Percentiles rank a stretch among this genome's conserved stretches.
Conservation (phyloP, 2,329 filamentous ascomycete genomes). For the Colletotrichum sp. region DNA sequence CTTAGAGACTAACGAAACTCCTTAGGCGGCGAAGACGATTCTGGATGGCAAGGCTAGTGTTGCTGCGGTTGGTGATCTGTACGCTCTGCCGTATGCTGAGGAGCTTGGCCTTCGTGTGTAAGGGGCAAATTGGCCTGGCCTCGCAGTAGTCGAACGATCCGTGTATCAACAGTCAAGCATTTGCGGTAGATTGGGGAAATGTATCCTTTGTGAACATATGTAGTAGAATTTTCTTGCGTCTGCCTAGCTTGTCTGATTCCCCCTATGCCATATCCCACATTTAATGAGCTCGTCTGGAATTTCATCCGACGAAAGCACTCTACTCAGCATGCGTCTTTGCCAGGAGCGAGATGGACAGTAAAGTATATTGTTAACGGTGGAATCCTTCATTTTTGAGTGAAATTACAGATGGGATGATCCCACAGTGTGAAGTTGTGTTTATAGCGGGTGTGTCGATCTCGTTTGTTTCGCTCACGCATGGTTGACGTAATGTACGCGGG, state of each 20-base stretch:
- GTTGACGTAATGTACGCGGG: background rate
- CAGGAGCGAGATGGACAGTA: background rate
- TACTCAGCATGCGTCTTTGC: background rate
- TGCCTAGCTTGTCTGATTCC: constrained; percentile 21
- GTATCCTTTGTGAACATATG: constrained; percentile 51
- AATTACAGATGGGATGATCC: background rate
- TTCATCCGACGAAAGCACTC: background rate
- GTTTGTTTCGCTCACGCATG: background rate
- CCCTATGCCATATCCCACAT: background rate
- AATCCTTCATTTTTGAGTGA: background rate
- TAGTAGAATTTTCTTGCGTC: constrained; percentile 42
- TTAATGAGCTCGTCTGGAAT: background rate
- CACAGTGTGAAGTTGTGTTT: background rate
- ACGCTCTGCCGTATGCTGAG: constrained; percentile 88
- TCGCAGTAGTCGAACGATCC: constrained; percentile 29
- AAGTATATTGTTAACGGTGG: background rate
- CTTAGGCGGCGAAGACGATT: constrained; percentile 84
- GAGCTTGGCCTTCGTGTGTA: constrained; percentile 96
- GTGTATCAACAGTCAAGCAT: constrained; percentile 48
- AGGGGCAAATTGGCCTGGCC: constrained; percentile 37
- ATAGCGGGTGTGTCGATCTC: background rate
- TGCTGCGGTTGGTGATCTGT: constrained; percentile 88
- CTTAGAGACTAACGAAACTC: constrained; percentile 32
- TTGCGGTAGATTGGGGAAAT: constrained; percentile 40
- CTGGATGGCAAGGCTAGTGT: constrained; percentile 89